phyloP scores from a whole-genome alignment of 768 basidiomycete genomes.

The Kwoniella europaea region DNA sequence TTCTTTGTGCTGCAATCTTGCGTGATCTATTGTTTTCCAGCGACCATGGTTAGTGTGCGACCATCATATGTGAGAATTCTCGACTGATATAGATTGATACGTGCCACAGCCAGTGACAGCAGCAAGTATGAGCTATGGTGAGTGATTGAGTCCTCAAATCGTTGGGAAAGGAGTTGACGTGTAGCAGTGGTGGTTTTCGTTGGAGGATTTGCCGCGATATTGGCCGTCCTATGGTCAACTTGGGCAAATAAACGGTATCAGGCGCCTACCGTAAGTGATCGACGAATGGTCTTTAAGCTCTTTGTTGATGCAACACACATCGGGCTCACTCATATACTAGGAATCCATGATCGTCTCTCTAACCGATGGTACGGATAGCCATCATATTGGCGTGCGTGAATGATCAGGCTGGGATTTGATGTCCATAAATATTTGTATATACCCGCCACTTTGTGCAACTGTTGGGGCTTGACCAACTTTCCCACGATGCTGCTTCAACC shows the following conservation, averaged over 20 bases:
- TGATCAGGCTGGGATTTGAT: not conserved
- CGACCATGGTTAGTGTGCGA: constrained; percentile 22
- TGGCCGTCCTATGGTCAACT: constrained; percentile 15
- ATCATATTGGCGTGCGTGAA: not conserved
- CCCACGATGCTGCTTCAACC: not conserved
- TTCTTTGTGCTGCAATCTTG: constrained; percentile 30
- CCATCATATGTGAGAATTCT: too few relatives aligned
- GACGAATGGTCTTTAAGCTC: too few relatives aligned
- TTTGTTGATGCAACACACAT: not conserved
- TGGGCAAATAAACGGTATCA: constrained; percentile 22
- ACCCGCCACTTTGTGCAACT: not conserved
- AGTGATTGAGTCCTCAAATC: not conserved
- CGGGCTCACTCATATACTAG: constrained; percentile 1
- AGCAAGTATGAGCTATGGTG: constrained; percentile 25
- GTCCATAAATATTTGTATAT: too few relatives aligned
- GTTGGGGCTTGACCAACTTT: not conserved
- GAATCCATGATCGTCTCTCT: not conserved
- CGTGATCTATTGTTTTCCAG: constrained; percentile 35
- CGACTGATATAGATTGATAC: too few relatives aligned
- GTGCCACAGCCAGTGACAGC: constrained; percentile 20
- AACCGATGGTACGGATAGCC: not conserved
- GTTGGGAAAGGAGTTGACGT: not conserved
- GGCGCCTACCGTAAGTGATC: constrained; percentile 14
- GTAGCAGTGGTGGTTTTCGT: constrained; percentile 23
- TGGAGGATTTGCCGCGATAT: constrained; percentile 3